These are phyloP conservation scores for Raffaelea deltoideospora DNA, from an alignment of 2,329 filamentous ascomycete species.

Conservation along the genomic window DNA sequence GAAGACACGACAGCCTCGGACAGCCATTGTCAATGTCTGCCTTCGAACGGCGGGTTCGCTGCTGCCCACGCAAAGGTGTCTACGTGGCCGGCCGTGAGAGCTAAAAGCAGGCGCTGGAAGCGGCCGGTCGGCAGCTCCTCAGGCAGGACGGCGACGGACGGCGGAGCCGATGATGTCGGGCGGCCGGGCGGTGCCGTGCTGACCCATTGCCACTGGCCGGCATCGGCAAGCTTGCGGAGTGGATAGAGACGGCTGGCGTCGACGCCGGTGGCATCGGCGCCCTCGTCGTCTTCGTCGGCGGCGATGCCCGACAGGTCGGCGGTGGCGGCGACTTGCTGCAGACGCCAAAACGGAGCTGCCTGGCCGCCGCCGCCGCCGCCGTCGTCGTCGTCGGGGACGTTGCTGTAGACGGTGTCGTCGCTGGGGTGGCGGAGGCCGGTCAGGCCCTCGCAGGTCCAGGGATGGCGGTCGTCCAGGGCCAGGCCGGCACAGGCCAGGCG, in stretches of 20 bases:
- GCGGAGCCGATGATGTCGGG: too few relatives aligned
- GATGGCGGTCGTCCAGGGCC: constrained; percentile 18
- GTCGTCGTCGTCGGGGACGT: constrained; percentile 1
- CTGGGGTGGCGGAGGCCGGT: constrained; percentile 2
- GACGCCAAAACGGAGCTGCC: not conserved
- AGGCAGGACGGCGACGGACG: constrained; percentile 11
- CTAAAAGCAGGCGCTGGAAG: constrained; percentile 15
- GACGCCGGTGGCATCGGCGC: not conserved
- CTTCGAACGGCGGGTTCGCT: not conserved
- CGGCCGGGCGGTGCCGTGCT: not conserved
- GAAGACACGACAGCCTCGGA: too few relatives aligned
- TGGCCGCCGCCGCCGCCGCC: too few relatives aligned
- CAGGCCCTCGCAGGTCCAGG: constrained; percentile 15
- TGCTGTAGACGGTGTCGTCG: constrained; percentile 1
- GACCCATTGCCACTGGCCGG: constrained; percentile 17
- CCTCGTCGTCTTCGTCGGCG: not conserved
- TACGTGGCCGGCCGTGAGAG: constrained; percentile 4
- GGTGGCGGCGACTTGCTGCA: not conserved
- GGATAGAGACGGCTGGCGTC: constrained; percentile 12
- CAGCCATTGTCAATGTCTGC: too few relatives aligned
- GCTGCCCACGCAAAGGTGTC: constrained; percentile 8
- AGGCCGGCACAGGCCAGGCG: constrained; percentile 15
- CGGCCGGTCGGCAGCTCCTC: constrained; percentile 19
- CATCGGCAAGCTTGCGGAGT: constrained; percentile 11
- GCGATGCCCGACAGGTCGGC: too few relatives aligned